Conservation (phyloP, 2,329 filamentous ascomycete species). For the Paecilomyces fulvus region DNA sequence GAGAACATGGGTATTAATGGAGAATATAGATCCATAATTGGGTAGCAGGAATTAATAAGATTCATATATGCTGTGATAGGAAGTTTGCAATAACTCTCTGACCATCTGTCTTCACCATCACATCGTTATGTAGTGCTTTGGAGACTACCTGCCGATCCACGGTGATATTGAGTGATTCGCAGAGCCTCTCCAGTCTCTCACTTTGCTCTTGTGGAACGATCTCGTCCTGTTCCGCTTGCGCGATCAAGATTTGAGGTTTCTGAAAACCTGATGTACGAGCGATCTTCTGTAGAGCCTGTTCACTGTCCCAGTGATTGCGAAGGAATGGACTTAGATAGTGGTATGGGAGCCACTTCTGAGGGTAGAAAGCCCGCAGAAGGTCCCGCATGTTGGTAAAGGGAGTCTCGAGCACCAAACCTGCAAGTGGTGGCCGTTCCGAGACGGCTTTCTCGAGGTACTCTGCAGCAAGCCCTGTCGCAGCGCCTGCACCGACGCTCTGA, state of each 20-base stretch:
- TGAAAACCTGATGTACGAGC: constrained; percentile 11
- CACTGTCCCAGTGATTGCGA: constrained; percentile 50
- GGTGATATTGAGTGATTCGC: not conserved
- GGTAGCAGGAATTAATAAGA: not conserved
- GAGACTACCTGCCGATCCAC: not conserved
- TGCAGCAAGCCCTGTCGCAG: constrained; percentile 56
- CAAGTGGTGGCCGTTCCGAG: constrained; percentile 19
- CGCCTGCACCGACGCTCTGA: constrained; percentile 66
- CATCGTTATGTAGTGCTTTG: not conserved
- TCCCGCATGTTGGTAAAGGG: constrained; percentile 62
- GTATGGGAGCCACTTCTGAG: constrained; percentile 73
- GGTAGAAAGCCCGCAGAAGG: constrained; percentile 66
- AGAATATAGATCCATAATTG: not conserved
- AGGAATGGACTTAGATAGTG: constrained; percentile 66
- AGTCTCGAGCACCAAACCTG: constrained; percentile 60
- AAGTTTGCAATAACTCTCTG: not conserved
- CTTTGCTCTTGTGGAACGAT: constrained; percentile 27
- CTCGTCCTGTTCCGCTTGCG: constrained; percentile 37
- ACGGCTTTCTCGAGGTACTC: constrained; percentile 32
- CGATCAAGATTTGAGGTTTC: constrained; percentile 27
- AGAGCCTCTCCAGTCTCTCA: not conserved
- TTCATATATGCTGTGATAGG: not conserved
- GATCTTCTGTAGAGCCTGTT: constrained; percentile 32
- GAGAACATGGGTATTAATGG: not conserved
- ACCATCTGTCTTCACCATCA: not conserved